phyloP scores from a whole-genome alignment of 208 protist genomes.

The Crithidia sp. region DNA sequence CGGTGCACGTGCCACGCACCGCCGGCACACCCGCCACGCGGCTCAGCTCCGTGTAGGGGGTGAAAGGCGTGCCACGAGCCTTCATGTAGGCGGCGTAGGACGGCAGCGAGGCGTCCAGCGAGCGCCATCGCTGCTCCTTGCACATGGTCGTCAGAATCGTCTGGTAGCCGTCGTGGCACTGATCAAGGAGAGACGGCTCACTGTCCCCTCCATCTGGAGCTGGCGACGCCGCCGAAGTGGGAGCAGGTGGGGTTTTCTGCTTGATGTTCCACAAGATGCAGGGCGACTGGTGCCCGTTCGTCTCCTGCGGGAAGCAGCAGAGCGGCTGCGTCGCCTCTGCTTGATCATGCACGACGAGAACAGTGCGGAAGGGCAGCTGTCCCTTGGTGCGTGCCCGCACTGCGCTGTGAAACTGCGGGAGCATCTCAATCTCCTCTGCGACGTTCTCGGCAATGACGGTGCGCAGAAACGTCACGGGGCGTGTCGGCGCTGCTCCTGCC shows the following conservation, averaged over 20 bases:
- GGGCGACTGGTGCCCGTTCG: slow-evolving; percentile 14
- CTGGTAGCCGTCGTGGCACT: slow-evolving; percentile 76
- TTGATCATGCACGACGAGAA: slow-evolving; percentile 80
- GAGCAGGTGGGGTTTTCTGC: slow-evolving; percentile 1
- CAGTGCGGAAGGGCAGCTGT: slow-evolving; percentile 64
- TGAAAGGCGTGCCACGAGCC: slow-evolving; percentile 21
- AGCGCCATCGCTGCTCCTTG: slow-evolving; percentile 60
- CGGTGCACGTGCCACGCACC: slow-evolving; percentile 74
- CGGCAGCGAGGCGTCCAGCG: slow-evolving; percentile 34
- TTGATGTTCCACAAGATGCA: slow-evolving; percentile 66
- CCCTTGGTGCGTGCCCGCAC: slow-evolving; percentile 49
- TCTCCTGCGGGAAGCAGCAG: slow-evolving; percentile 37
- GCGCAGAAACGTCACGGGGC: slow-evolving; percentile 76
- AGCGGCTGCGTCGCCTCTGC: slow-evolving; percentile 55
- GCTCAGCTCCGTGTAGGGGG: slow-evolving; percentile 63
- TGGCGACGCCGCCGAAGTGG: not conserved
- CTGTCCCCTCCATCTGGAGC: not conserved
- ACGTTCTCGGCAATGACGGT: slow-evolving; percentile 74
- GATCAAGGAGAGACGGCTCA: slow-evolving; percentile 59
- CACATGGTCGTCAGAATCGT: slow-evolving; percentile 65
- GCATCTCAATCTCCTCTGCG: slow-evolving; percentile 59
- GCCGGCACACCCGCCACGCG: slow-evolving; percentile 65
- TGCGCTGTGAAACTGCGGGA: slow-evolving; percentile 59
- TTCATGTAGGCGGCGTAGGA: slow-evolving; percentile 26
- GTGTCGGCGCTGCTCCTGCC: not conserved